These are phyloP conservation scores for Gamarada debralockiae DNA, from an alignment of 495 filamentous ascomycete genomes.

Conservation along the genomic window DNA sequence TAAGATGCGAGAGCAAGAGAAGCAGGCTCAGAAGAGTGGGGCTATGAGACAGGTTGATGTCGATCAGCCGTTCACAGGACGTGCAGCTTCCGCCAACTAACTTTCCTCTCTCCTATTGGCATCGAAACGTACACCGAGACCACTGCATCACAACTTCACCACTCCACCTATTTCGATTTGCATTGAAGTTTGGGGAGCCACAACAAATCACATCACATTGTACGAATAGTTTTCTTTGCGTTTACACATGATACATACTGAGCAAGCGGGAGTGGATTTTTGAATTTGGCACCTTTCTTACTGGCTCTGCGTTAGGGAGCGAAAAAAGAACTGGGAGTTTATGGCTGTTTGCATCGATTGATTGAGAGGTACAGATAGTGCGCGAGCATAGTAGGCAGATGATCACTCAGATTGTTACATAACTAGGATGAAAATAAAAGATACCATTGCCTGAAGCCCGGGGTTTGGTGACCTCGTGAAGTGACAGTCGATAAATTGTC, in stretches of 20 bases:
- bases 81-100: neutral
- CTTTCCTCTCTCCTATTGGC: neutral
- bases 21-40: slow-evolving; percentile 2
- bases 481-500: too few species aligned
- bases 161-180: neutral
- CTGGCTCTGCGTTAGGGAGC: too few species aligned
- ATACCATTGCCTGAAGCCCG: too few species aligned
- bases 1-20: slow-evolving; percentile 1
- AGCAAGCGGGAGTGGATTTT: neutral
- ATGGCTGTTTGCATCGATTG: neutral
- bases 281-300: neutral
- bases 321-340: slow-evolving; percentile 1
- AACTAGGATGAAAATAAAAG: slow-evolving; percentile 6
- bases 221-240: slow-evolving; percentile 9
- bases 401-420: slow-evolving; percentile 1
- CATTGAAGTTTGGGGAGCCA: neutral
- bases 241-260: neutral
- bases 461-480: too few species aligned
- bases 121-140: neutral
- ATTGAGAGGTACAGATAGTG: neutral
- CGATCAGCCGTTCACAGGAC: slow-evolving; percentile 8
- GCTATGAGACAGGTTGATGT: neutral
- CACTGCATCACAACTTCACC: neutral
- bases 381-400: neutral
- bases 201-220: slow-evolving; percentile 10